These are phyloP conservation scores for Coniochaeta hoffmannii DNA, from an alignment of 2,329 filamentous ascomycete genomes.

Conservation along the genomic window DNA sequence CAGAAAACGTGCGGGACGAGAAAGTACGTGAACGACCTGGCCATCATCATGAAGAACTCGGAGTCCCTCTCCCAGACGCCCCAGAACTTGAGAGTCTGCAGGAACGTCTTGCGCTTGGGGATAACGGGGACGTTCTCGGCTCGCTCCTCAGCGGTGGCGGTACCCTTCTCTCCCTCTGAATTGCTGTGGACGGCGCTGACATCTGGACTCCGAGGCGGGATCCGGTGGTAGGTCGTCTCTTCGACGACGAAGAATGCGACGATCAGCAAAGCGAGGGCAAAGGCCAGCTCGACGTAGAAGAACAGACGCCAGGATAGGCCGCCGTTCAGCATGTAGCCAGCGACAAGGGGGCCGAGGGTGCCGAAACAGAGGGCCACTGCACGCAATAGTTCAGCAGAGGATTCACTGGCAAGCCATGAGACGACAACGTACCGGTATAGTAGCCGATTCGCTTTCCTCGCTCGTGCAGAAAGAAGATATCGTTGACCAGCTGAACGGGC, in stretches of 20 bases:
- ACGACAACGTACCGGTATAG: slow-evolving; percentile 37
- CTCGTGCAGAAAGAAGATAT: slow-evolving; percentile 39
- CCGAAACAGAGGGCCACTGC: slow-evolving; percentile 47
- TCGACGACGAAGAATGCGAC: slow-evolving; percentile 25
- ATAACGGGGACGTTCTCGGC: slow-evolving; percentile 9
- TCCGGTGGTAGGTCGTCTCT: slow-evolving; percentile 22
- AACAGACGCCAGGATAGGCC: slow-evolving; percentile 53
- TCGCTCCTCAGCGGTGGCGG: background rate
- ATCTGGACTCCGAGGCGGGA: background rate
- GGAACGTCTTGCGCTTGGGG: slow-evolving; percentile 31
- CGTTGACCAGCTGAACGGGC: slow-evolving; percentile 37
- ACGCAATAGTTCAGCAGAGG: background rate
- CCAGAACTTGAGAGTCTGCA: slow-evolving; percentile 34
- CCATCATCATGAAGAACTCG: slow-evolving; percentile 36
- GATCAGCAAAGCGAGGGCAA: slow-evolving; percentile 25
- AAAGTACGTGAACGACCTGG: slow-evolving; percentile 38
- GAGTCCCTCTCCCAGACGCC: slow-evolving; percentile 31
- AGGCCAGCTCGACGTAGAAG: slow-evolving; percentile 54
- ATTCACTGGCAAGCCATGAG: background rate
- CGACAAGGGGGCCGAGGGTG: slow-evolving; percentile 47
- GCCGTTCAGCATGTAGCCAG: slow-evolving; percentile 53
- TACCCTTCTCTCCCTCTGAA: slow-evolving; percentile 8
- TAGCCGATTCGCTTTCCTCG: slow-evolving; percentile 48
- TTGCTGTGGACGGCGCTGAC: background rate
- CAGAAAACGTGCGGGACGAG: slow-evolving; percentile 40